Evolutionary conservation across 2,329 filamentous ascomycete genomes (phyloP), one percentile per base, ranked within the genome.

Genomic region (Aureobasidium sp.): DNA sequence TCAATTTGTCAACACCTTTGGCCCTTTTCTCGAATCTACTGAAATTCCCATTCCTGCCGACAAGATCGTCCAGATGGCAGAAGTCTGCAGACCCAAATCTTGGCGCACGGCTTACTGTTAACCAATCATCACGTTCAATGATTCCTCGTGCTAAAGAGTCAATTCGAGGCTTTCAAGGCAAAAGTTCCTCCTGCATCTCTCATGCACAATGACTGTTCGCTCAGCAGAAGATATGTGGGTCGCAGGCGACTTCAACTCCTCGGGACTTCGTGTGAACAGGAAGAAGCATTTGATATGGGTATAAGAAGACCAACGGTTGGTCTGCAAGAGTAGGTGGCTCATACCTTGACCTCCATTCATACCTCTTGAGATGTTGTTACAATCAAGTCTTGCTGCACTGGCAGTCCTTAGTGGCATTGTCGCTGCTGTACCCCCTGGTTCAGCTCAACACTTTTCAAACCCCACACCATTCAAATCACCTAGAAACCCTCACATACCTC

Each of bases 331-430:
- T n/a, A n/a, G n/a, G n/a, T n/a, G n/a, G n/a, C n/a, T n/a, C n/a
- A n/a, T n/a, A n/a, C n/a, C n/a, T n/a, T n/a, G n/a, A n/a, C n/a
- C n/a, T n/a, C n/a, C n/a, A n/a, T n/a, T n/a, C n/a, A n/a, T n/a
- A n/a, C n/a, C n/a, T n/a, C n/a, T n/a, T n/a, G n/a, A n/a, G n/a
- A 50, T 50, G 47, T 24, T 50, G 25, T 40, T 50, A 21, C 24
- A 39, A 22, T 50, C 47, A 11, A 22, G 47, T 40, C 16, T 50
- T 19, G 35, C 47, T 50, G 47, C 35, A 22, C n/a, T 50, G 47
- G 25, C 47, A 7, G 35, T 35, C 10, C 8, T 50, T 6, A 25
- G 25, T 14, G 19, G 47, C 14, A 10, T 50, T n/a, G 47, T 32
- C 19, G 14, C 17, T 30, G 47, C 47, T 22, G 14, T 16, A 7